phyloP scores from a whole-genome alignment of 1,139 yeast species.

The Blastobotrys illinoisensis region DNA sequence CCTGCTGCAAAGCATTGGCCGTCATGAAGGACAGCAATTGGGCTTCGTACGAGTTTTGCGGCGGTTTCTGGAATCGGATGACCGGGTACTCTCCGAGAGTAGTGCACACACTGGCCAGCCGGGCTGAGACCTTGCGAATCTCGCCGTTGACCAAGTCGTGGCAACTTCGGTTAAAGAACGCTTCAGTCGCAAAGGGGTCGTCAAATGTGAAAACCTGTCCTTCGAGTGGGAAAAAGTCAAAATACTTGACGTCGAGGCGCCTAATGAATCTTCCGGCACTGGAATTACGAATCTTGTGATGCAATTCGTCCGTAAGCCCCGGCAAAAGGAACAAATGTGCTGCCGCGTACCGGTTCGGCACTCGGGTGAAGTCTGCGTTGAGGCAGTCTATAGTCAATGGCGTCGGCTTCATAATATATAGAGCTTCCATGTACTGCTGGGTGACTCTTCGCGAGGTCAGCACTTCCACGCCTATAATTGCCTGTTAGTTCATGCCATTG shows the following conservation, averaged over 20 bases:
- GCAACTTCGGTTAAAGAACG: constrained; percentile 67
- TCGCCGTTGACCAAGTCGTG: constrained; percentile 54
- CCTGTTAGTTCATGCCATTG: no score
- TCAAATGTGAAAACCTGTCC: constrained; percentile 42
- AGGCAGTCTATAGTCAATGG: constrained; percentile 52
- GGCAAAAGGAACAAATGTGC: constrained; percentile 57
- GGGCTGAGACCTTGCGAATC: constrained; percentile 51
- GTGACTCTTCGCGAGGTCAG: constrained; percentile 48
- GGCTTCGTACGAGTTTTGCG: constrained; percentile 38
- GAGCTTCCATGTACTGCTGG: constrained; percentile 50
- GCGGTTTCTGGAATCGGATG: constrained; percentile 54
- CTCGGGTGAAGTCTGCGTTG: constrained; percentile 49
- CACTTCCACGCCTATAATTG: constrained; percentile 44
- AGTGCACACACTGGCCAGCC: constrained; percentile 66
- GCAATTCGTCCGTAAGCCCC: constrained; percentile 33
- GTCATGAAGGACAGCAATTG: constrained; percentile 63
- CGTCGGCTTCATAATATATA: constrained; percentile 55
- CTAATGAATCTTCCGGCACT: constrained; percentile 23
- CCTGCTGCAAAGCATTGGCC: constrained; percentile 66
- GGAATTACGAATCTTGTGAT: constrained; percentile 24
- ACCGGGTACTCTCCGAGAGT: constrained; percentile 85
- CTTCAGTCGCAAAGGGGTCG: constrained; percentile 53
- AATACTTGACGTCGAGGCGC: constrained; percentile 23
- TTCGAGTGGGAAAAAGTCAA: constrained; percentile 47
- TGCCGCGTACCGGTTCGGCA: constrained; percentile 51